Evolutionary conservation across 2,329 filamentous ascomycete genomes (phyloP), one percentile per base, ranked within the genome.

Genomic region (Phialophora macrospora): DNA sequence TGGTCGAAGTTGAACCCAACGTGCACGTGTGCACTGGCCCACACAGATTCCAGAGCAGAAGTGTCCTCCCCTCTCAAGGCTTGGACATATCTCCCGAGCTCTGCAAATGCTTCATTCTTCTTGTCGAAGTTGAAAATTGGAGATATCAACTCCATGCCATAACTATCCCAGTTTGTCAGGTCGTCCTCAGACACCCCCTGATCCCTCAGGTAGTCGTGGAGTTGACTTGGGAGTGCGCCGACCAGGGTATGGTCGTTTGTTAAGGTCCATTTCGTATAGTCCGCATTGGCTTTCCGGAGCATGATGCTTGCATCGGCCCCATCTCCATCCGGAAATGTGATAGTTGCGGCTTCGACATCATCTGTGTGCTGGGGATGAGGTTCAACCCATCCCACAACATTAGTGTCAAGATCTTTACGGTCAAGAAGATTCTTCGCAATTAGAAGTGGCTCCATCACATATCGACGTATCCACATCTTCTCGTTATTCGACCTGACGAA

Each of bases 211-310:
- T 49, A 49, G n/a, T 60, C 54, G 12, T 20, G 14, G 1, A 70
- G 55, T 49, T 70, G 68, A 48, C 61, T 62, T 55, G 17, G 38
- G 9, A 69, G 55, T 14, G 41, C 55, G 20, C 68, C 68, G 12
- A 63, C 48, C 11, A 72, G 55, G 11, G 64, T 70, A 56, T 65
- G 55, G 55, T 72, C 70, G 24, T 66, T 69, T 12, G 68, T 70
- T 32, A 72, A n/a, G 6, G 67, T 69, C 70, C 70, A 70, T 14
- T 67, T 22, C 12, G 59, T 61, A 38, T 69, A 70, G 55, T 69
- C 64, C 5, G 59, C 51, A 14, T 44, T n/a, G 17, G 34, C 49
- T 17, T 60, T 58, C 54, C 64, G 67, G n/a, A 69, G 55, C 51
- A 69, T 46, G 28, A 62, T 22, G 59, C 59, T 12, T 30, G n/a